A percentile compares a stretch with the other conserved stretches of the same genome.
These are phyloP conservation scores for Kalanchoe fedtschenkoi DNA, from an alignment of 164 flowering plant genomes.

Conservation along the genomic window DNA sequence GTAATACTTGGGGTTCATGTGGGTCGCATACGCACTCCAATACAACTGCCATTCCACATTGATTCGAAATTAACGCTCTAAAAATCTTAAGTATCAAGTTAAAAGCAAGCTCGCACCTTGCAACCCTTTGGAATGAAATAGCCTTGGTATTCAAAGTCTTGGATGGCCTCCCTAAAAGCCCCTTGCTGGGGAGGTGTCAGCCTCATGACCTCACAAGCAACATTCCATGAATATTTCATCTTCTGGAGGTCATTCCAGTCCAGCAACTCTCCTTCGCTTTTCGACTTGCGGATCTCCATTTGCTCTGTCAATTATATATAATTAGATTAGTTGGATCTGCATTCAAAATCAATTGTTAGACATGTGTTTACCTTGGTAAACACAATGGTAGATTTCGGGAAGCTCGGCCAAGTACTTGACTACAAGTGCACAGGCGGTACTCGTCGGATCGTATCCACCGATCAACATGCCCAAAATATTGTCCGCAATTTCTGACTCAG, in stretches of 20 bases:
- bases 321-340: not conserved
- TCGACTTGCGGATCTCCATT: constrained; percentile 2
- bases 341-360: not conserved
- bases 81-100: not conserved
- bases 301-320: constrained; percentile 3
- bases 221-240: constrained; percentile 10
- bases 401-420: constrained; percentile 11
- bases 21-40: not conserved
- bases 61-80: not conserved
- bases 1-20: constrained; percentile 2
- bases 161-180: constrained; percentile 1
- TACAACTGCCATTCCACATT: not conserved
- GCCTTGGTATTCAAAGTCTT: constrained; percentile 5
- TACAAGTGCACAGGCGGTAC: constrained; percentile 7
- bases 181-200: constrained; percentile 7
- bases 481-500: not conserved
- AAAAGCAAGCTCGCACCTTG: not conserved
- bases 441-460: constrained; percentile 11
- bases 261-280: not conserved
- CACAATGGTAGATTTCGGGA: not conserved
- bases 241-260: constrained; percentile 6
- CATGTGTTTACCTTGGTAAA: not conserved
- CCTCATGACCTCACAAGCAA: constrained; percentile 6
- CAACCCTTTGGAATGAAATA: constrained; percentile 5
- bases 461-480: not conserved